Evolutionary conservation across 2,329 filamentous ascomycete species (phyloP).

Genomic region (Ceratocystis eucalypticola): DNA sequence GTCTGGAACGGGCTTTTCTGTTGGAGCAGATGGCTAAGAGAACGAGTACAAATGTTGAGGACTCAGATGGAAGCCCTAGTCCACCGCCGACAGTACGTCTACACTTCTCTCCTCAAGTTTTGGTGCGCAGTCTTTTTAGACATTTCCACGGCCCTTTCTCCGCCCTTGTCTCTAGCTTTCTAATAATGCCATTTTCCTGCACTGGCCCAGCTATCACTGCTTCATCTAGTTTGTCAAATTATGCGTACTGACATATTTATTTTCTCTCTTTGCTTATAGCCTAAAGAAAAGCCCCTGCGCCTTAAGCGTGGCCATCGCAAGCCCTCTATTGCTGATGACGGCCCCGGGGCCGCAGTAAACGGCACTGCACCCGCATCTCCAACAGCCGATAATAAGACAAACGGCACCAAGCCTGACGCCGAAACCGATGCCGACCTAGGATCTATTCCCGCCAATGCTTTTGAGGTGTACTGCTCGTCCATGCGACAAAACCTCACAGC

Average conservation of each 20-base stretch:
- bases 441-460: conserved; percentile 34
- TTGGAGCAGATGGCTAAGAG: conserved; percentile 60
- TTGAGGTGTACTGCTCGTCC: conserved; percentile 43
- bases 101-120: background rate
- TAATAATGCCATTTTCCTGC: conserved; percentile 15
- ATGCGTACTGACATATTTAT: conserved; percentile 19
- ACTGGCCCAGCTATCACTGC: background rate
- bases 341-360: conserved; percentile 15
- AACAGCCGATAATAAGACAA: conserved; percentile 36
- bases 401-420: conserved; percentile 22
- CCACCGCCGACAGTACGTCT: conserved; percentile 60
- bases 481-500: conserved; percentile 34
- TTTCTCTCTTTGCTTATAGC: conserved; percentile 32
- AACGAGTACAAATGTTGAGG: conserved; percentile 60
- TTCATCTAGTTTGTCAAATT: background rate
- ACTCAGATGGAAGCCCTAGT: conserved; percentile 66
- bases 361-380: conserved; percentile 26
- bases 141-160: background rate
- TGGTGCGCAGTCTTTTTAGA: background rate
- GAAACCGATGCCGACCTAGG: conserved; percentile 31
- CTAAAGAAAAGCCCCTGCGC: conserved; percentile 63
- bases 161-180: background rate
- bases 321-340: conserved; percentile 36
- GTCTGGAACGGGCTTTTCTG: conserved; percentile 67
- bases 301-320: conserved; percentile 61